Base-by-base conservation (phyloP, 1,284 basidiomycete genomes). In the Erythrobasidium hasegawianum region DNA sequence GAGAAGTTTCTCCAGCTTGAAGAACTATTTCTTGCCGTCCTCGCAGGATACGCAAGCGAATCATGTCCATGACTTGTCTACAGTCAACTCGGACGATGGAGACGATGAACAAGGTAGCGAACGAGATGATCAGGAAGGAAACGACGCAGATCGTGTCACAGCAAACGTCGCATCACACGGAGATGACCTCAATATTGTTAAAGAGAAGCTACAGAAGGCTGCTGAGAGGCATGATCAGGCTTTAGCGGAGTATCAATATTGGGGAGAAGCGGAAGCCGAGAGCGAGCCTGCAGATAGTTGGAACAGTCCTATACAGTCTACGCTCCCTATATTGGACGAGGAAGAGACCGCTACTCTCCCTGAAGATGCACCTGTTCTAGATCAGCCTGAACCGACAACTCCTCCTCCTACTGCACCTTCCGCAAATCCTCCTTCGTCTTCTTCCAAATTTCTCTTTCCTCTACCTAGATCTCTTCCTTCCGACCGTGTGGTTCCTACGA, bases 101-200 rank as follows among this genome's bases (percentile, higher is more conserved):
- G 71, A 71, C 24, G 54, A 49, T 0, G 27, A 47, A 1, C 54
- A 66, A 11, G 66, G 57, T n/a, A 52, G 60, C 10, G 67, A 65
- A 27, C 59, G 56, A 22, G 26, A 57, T 8, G 7, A 24, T 47
- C 43, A 14, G 43, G 7, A 47, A 47, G 14, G n/a, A n/a, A n/a
- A n/a, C n/a, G n/a, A n/a, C n/a, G n/a, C n/a, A n/a, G n/a, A n/a
- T n/a, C n/a, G n/a, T n/a, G n/a, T n/a, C n/a, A n/a, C n/a, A n/a
- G n/a, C n/a, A n/a, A n/a, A n/a, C n/a, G n/a, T n/a, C n/a, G n/a
- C n/a, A n/a, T n/a, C n/a, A n/a, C n/a, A n/a, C 61, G 13, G 61
- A 38, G 27, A 59, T 47, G 11, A 59, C 38, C 20, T 41, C 2
- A 20, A 47, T 18, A 8, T 33, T 43, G 41, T 18, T 3, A 49